A percentile compares a stretch with the other conserved stretches of the same genome.
Conservation (phyloP, 2,329 filamentous ascomycete species). For the Penicillium sp. region DNA sequence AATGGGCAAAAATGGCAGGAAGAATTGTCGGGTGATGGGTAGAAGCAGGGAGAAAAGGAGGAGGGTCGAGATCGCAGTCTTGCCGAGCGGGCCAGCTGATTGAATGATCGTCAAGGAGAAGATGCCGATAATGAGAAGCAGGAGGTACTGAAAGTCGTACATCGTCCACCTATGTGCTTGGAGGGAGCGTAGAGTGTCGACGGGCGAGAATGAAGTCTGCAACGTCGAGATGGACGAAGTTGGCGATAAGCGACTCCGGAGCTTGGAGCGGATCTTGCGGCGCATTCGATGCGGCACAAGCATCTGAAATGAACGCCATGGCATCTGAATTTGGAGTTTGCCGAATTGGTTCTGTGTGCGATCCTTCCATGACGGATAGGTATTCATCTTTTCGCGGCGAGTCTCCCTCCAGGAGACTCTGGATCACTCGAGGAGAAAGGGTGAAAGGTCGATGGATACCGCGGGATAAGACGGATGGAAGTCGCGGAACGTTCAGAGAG, state of each 20-base stretch:
- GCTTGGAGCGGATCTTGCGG: conserved; percentile 65
- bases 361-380: conserved; percentile 49
- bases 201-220: conserved; percentile 77
- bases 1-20: conserved; percentile 81
- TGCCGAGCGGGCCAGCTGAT: conserved; percentile 71
- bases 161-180: conserved; percentile 75
- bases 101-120: conserved; percentile 84
- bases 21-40: conserved; percentile 85
- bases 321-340: conserved; percentile 47
- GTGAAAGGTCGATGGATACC: conserved; percentile 16
- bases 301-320: conserved; percentile 51
- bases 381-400: conserved; percentile 34
- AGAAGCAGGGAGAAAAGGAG: conserved; percentile 71
- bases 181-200: conserved; percentile 72
- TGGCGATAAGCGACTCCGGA: conserved; percentile 64
- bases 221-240: conserved; percentile 72
- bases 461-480: conserved; percentile 21
- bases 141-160: conserved; percentile 80
- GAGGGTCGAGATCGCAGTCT: conserved; percentile 67
- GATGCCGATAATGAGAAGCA: conserved; percentile 70
- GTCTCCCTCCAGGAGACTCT: conserved; percentile 21
- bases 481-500: conserved; percentile 12
- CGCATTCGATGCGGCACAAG: conserved; percentile 63
- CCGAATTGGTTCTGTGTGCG: conserved; percentile 43
- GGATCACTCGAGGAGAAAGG: conserved; percentile 13